Conservation (phyloP, 371 early-diverging fungal genomes). For the Lichtheimia hyalospora region DNA sequence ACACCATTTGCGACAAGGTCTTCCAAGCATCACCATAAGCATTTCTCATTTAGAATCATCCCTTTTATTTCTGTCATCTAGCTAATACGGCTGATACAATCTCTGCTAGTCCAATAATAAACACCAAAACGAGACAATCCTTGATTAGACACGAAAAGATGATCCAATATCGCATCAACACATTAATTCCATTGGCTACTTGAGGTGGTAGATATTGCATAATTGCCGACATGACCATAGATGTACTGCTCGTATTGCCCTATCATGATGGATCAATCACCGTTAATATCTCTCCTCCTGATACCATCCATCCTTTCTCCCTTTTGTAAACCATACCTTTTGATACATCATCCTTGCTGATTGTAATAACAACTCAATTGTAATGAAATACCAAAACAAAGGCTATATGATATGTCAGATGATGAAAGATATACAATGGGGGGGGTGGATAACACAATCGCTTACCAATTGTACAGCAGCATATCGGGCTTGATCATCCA, state of each 20-base stretch:
- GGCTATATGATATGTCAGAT: constrained; percentile 29
- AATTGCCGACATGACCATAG: constrained; percentile 11
- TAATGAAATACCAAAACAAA: constrained; percentile 66
- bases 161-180: constrained; percentile 59
- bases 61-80: background rate
- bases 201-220: constrained; percentile 51
- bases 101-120: constrained; percentile 54
- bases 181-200: constrained; percentile 42
- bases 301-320: background rate
- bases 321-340: constrained; percentile 28
- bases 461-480: constrained; percentile 34
- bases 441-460: background rate
- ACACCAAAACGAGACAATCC: constrained; percentile 56
- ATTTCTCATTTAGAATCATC: background rate
- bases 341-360: constrained; percentile 54
- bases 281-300: background rate
- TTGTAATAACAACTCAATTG: constrained; percentile 55
- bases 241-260: constrained; percentile 39
- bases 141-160: constrained; percentile 58
- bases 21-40: constrained; percentile 37
- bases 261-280: constrained; percentile 1
- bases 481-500: constrained; percentile 9
- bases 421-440: background rate
- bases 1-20: constrained; percentile 51
- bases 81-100: constrained; percentile 32